Conservation (phyloP, 176 grass and related monocot species). For the Cymbopogon citratus region DNA sequence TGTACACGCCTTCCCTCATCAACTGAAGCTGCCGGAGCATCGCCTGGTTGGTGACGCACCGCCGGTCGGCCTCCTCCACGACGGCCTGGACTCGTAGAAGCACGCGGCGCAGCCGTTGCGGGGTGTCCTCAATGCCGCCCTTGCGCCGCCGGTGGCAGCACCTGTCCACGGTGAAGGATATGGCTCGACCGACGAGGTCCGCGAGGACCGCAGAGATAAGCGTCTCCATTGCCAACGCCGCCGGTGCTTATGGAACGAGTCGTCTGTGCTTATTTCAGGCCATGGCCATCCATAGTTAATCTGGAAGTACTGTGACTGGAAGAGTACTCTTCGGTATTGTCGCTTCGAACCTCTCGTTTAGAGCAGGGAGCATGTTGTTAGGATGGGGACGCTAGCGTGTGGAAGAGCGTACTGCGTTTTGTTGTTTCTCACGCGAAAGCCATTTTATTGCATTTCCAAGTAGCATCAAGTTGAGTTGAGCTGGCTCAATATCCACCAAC, state of each 20-base stretch:
- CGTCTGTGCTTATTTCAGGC: too few species aligned
- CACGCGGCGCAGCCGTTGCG: neutral
- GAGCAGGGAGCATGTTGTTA: too few species aligned
- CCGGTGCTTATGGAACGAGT: neutral
- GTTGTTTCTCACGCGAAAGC: too few species aligned
- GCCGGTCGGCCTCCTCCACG: neutral
- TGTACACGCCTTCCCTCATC: constrained; percentile 4
- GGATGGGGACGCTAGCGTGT: too few species aligned
- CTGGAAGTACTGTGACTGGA: too few species aligned
- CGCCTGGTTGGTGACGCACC: neutral
- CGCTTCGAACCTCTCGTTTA: too few species aligned
- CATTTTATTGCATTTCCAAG: too few species aligned
- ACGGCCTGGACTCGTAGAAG: neutral
- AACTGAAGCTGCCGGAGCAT: constrained; percentile 22
- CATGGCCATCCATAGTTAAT: too few species aligned
- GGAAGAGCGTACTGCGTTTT: too few species aligned
- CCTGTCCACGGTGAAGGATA: constrained; percentile 8
- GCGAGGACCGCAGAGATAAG: constrained; percentile 2
- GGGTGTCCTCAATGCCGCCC: neutral
- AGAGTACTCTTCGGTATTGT: too few species aligned
- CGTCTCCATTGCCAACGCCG: neutral
- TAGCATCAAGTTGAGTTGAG: too few species aligned
- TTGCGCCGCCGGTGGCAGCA: neutral
- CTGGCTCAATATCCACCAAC: too few species aligned
- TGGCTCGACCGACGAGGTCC: constrained; percentile 7